Evolutionary conservation across 768 basidiomycete species (phyloP).

Genomic region (Russula vinacea): DNA sequence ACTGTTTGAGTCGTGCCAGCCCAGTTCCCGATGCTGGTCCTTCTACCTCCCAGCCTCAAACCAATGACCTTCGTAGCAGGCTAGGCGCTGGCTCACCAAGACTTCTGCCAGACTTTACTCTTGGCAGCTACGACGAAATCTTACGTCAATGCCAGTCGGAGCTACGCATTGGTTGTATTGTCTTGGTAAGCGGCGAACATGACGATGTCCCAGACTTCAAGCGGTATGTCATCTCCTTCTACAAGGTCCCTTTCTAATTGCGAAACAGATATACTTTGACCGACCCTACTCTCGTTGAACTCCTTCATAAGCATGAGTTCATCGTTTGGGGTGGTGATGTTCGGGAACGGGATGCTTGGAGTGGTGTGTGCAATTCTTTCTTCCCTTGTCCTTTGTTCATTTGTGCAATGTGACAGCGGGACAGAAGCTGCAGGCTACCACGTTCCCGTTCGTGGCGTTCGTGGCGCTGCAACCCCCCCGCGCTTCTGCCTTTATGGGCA

Average conservation of each 20-base stretch:
- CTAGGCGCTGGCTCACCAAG: constrained; percentile 40
- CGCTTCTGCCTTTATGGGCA: constrained; percentile 38
- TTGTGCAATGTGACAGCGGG: constrained; percentile 42
- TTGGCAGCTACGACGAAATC: constrained; percentile 79
- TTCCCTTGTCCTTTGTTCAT: not conserved
- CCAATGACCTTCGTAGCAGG: constrained; percentile 35
- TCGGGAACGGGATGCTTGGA: constrained; percentile 76
- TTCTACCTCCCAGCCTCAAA: constrained; percentile 43
- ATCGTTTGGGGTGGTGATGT: constrained; percentile 94
- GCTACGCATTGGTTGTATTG: constrained; percentile 67
- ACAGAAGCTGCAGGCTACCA: constrained; percentile 80
- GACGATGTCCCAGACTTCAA: constrained; percentile 88
- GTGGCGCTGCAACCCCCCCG: constrained; percentile 79
- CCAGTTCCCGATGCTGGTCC: constrained; percentile 42
- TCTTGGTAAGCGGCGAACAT: constrained; percentile 87
- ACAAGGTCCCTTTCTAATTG: not conserved
- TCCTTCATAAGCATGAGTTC: constrained; percentile 69
- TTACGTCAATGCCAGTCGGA: constrained; percentile 69
- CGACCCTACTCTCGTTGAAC: constrained; percentile 63
- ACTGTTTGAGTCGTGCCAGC: constrained; percentile 47
- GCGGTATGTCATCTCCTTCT: constrained; percentile 45
- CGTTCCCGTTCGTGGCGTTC: constrained; percentile 92
- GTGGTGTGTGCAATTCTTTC: constrained; percentile 44
- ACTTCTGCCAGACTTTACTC: constrained; percentile 74
- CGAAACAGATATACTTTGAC: constrained; percentile 64